Percentiles rank a stretch among this genome's conserved stretches.
Evolutionary conservation across 495 filamentous ascomycete species (phyloP).

Genomic region (Penicillium parvum): DNA sequence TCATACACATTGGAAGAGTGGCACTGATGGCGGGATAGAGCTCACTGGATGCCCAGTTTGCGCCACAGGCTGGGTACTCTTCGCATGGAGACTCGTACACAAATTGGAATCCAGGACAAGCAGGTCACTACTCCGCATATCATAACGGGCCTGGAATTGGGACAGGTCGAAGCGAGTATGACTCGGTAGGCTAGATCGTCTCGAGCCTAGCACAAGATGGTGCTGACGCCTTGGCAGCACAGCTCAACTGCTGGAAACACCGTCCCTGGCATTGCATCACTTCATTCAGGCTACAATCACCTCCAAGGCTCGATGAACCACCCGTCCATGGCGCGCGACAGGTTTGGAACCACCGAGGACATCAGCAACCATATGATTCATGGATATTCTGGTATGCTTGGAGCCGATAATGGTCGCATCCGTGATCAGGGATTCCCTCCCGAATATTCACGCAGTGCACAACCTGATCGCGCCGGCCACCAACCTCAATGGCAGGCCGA

Average conservation of each 20-base stretch:
- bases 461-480: no score
- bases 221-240: slow-evolving; percentile 1
- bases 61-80: slow-evolving; percentile 11
- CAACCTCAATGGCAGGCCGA: slow-evolving; percentile 25
- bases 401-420: no score
- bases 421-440: no score
- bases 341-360: no score
- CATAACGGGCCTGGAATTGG: slow-evolving; percentile 6
- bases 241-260: neutral
- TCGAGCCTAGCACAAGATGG: neutral
- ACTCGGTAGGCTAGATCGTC: slow-evolving; percentile 8
- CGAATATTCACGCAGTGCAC: no score
- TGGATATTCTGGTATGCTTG: no score
- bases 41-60: slow-evolving; percentile 21
- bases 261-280: no score
- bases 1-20: slow-evolving; percentile 16
- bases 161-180: slow-evolving; percentile 6
- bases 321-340: no score
- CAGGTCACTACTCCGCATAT: slow-evolving; percentile 4
- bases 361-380: no score
- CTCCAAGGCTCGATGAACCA: no score
- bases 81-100: slow-evolving; percentile 12
- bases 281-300: no score
- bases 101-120: slow-evolving; percentile 19
- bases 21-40: slow-evolving; percentile 34